Evolutionary conservation across 192 early-diverging fungal species (phyloP), one percentile per base, ranked within the genome.

Genomic region (Umbelopsis sp.): DNA sequence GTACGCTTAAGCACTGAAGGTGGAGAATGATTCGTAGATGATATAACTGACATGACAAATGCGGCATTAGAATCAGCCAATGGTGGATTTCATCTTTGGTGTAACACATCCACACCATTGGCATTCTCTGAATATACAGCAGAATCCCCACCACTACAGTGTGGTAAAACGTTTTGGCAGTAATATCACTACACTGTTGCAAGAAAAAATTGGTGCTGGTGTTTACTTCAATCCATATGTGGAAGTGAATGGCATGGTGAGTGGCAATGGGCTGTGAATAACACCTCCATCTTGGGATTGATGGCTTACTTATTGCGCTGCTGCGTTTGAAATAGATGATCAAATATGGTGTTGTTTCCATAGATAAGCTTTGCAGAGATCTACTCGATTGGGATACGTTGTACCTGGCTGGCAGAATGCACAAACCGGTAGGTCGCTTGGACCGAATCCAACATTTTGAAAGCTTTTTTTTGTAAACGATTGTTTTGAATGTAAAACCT

Each of bases 311-410:
- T 30, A 2, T 1, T 55, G 8, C 21, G 18, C 18, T n/a, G 30
- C 37, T 33, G 46, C 37, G 58, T 67, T 74, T 48, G 2, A 22
- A 16, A 15, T 74, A 93, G 88, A 65, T 81, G 55, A 85, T 98
- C 69, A 99, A 99, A 76, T 99, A 99, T 78, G 98, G 98, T 11
- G 98, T 99, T 16, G 91, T 98, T 21, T 93, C 93, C 4, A 93
- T 98, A 77, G 91, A 96, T 73, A 83, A 82, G 21, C 79, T 99
- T 21, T 90, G 91, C 69, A 85, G 85, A 73, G 98, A 99, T 72
- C 75, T 99, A 49, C 80, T 91, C 37, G 91, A 98, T 80, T 99
- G 98, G 98, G 92, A 95, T 61, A 91, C 93, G 3, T 80, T 98
- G 67, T 99, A 99, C 78, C 71, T 98, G 7, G 95, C 98, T 5